phyloP scores from a whole-genome alignment of 331 rosid species.

The Quercus phellos region DNA sequence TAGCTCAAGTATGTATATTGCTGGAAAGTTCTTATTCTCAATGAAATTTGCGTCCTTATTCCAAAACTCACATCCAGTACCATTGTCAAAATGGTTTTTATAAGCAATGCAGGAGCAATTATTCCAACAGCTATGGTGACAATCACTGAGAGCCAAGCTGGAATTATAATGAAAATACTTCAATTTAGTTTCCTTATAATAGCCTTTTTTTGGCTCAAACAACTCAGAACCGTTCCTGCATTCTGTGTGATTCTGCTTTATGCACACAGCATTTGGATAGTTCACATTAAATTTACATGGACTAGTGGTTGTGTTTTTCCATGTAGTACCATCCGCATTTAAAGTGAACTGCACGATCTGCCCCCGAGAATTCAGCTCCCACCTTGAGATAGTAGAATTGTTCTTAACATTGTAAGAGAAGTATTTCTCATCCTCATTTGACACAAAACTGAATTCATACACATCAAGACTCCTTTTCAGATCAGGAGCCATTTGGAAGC shows the following conservation, averaged over 20 bases:
- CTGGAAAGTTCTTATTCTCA: neutral
- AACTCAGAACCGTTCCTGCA: constrained; percentile 22
- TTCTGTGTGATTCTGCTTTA: constrained; percentile 12
- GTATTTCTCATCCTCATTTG: constrained; percentile 21
- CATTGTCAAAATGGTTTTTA: neutral
- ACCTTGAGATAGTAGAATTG: constrained; percentile 16
- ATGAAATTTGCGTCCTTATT: neutral
- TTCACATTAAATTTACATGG: constrained; percentile 7
- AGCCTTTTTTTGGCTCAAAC: constrained; percentile 17
- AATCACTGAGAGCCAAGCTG: constrained; percentile 15
- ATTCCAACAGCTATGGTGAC: constrained; percentile 27
- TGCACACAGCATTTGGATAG: constrained; percentile 18
- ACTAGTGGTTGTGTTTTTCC: constrained; percentile 13
- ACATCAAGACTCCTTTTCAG: neutral
- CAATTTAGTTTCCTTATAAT: neutral
- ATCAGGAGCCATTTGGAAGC: constrained; percentile 11
- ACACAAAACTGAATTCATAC: constrained; percentile 20
- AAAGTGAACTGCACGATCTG: constrained; percentile 19
- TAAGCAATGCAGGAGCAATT: constrained; percentile 29
- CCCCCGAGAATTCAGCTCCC: constrained; percentile 29
- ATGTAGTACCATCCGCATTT: neutral
- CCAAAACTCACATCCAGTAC: constrained; percentile 20
- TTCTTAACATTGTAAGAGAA: constrained; percentile 14
- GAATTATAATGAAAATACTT: constrained; percentile 4
- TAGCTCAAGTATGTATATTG: neutral